Percentiles rank a stretch among this genome's conserved stretches.
These are phyloP conservation scores for Ustilago lituana DNA, from an alignment of 1,284 basidiomycete species.

Conservation along the genomic window DNA sequence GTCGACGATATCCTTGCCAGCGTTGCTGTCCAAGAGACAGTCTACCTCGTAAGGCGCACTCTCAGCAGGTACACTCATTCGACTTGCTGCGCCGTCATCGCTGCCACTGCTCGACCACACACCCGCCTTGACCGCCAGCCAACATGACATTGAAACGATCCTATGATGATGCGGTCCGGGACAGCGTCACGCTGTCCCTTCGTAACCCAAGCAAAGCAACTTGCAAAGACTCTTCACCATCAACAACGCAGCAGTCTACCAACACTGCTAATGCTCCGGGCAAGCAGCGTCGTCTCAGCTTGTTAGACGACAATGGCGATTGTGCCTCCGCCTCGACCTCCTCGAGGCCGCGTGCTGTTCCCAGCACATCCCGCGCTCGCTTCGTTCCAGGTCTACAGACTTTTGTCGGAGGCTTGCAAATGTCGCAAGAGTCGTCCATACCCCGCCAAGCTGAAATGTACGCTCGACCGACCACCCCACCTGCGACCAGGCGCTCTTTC, in stretches of 20 bases:
- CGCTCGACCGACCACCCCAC: neutral
- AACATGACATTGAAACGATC: conserved; percentile 32
- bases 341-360: conserved; percentile 28
- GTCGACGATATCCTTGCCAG: no score
- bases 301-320: conserved; percentile 24
- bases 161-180: conserved; percentile 20
- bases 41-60: no score
- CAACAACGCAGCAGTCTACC: neutral
- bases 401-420: conserved; percentile 52
- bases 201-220: neutral
- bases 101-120: neutral
- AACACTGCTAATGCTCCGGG: conserved; percentile 9
- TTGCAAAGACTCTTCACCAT: neutral
- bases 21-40: no score
- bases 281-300: conserved; percentile 42
- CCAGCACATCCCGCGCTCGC: conserved; percentile 35
- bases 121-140: no score
- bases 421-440: conserved; percentile 37
- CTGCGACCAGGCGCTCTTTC: conserved; percentile 11
- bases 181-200: neutral
- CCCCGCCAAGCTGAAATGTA: neutral
- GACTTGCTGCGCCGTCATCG: no score
- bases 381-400: conserved; percentile 56
- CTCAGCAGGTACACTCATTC: no score
- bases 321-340: conserved; percentile 27